These are phyloP conservation scores for Fagopyrum tataricum DNA, from an alignment of 148 eudicot genomes.

Conservation along the genomic window DNA sequence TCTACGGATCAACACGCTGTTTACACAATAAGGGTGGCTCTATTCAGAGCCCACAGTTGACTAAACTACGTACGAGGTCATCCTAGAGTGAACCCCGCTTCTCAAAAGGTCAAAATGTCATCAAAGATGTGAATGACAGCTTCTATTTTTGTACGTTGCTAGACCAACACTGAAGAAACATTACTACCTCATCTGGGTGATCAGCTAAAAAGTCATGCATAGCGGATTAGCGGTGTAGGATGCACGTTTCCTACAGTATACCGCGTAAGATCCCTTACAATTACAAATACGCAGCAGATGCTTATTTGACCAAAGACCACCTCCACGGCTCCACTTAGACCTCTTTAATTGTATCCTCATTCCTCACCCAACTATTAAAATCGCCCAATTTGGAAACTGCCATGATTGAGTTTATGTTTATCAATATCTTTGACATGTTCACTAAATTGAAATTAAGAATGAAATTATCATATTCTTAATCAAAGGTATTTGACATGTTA, in stretches of 20 bases:
- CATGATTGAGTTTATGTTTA: no score
- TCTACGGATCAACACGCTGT: not conserved
- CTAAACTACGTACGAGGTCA: not conserved
- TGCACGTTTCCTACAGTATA: not conserved
- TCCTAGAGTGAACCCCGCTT: not conserved
- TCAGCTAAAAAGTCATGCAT: not conserved
- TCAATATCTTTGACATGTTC: no score
- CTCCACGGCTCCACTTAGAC: conserved; percentile 2
- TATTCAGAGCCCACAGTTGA: no score
- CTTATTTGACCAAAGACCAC: conserved; percentile 1
- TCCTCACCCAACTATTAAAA: not conserved
- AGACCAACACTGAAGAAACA: not conserved
- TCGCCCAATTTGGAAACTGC: not conserved
- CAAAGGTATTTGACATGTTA: no score
- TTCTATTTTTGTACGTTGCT: not conserved
- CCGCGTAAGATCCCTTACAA: conserved; percentile 12
- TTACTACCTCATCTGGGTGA: not conserved
- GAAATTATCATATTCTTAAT: no score
- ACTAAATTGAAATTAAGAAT: no score
- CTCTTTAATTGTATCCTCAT: not conserved
- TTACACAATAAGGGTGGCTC: not conserved
- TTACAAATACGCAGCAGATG: conserved; percentile 5
- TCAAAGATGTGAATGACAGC: no score
- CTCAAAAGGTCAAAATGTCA: not conserved
- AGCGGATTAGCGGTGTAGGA: not conserved